Conservation (phyloP, 202 grass and related monocot species). For the Musa balbisiana region DNA sequence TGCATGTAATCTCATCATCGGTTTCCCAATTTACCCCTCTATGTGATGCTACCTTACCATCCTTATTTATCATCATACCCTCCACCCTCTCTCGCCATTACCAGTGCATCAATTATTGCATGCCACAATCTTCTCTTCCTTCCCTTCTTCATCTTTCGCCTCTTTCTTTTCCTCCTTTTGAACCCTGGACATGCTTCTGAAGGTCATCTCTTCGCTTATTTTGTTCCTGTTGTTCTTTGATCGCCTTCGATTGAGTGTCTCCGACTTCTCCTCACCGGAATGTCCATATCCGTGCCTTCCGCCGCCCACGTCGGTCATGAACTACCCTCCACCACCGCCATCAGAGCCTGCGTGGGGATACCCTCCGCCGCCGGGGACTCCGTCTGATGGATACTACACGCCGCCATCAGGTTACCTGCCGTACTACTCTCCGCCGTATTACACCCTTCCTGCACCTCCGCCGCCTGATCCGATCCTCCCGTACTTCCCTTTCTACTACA, state of each 20-base stretch:
- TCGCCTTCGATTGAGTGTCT: not conserved
- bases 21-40: too few species aligned
- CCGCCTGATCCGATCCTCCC: conserved; percentile 2
- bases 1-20: too few species aligned
- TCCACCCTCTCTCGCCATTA: too few species aligned
- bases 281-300: not conserved
- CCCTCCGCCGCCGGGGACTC: conserved; percentile 22
- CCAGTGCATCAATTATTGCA: too few species aligned
- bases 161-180: too few species aligned
- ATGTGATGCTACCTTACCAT: too few species aligned
- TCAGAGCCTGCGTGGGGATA: conserved; percentile 19
- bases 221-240: not conserved
- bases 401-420: not conserved
- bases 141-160: too few species aligned
- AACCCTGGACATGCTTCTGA: too few species aligned
- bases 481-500: not conserved
- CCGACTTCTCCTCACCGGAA: not conserved
- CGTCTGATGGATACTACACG: not conserved
- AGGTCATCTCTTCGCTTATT: not conserved
- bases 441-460: not conserved
- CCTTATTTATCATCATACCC: too few species aligned
- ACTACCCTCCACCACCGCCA: conserved; percentile 17
- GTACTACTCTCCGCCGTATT: not conserved
- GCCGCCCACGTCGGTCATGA: conserved; percentile 18
- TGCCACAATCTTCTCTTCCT: too few species aligned